Evolutionary conservation across 2,329 filamentous ascomycete genomes (phyloP).

Genomic region (Alternaria metachromatica): DNA sequence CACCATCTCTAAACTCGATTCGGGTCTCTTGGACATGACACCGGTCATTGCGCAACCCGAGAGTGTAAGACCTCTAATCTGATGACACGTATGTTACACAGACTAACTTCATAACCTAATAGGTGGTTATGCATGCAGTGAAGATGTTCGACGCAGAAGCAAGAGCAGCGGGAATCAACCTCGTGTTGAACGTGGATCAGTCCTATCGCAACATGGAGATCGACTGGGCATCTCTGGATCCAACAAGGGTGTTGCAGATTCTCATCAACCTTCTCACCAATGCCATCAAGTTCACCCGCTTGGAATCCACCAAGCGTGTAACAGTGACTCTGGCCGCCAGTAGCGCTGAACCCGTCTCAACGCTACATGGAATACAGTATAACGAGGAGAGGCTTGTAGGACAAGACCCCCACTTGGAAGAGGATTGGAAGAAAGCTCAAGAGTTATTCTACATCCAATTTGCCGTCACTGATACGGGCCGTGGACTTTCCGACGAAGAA

Average conservation of each 20-base stretch:
- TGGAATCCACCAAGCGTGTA: conserved; percentile 37
- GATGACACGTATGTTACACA: background rate
- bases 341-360: conserved; percentile 36
- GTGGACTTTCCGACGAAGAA: conserved; percentile 49
- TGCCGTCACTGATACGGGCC: conserved; percentile 49
- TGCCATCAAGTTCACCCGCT: conserved; percentile 54
- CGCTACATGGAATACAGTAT: conserved; percentile 36
- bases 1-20: conserved; percentile 55
- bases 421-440: conserved; percentile 45
- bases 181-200: conserved; percentile 40
- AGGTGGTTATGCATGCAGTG: conserved; percentile 34
- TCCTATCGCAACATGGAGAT: conserved; percentile 47
- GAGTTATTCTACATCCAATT: conserved; percentile 42
- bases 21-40: conserved; percentile 50
- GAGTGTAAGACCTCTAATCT: conserved; percentile 4
- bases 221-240: conserved; percentile 52
- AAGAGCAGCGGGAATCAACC: conserved; percentile 36
- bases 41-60: conserved; percentile 49
- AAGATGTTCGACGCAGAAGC: conserved; percentile 50
- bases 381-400: conserved; percentile 33
- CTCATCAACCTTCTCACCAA: conserved; percentile 52
- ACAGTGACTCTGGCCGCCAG: conserved; percentile 47
- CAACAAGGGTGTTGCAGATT: conserved; percentile 49
- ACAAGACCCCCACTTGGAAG: conserved; percentile 27
- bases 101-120: background rate